These are phyloP conservation scores for Boletellus sp. DNA, from an alignment of 1,284 basidiomycete genomes.

Conservation along the genomic window DNA sequence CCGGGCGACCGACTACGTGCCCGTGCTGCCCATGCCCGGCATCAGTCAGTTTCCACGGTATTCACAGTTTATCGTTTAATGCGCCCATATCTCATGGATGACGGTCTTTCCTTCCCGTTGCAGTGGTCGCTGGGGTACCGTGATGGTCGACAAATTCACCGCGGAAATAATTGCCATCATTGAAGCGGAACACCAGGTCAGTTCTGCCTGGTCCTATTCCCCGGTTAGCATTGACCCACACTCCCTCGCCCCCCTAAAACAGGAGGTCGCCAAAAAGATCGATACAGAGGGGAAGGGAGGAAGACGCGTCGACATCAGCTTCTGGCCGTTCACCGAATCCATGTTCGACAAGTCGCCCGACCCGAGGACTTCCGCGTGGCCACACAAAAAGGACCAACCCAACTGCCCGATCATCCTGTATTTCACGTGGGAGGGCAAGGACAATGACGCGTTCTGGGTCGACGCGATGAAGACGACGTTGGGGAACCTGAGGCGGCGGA, in stretches of 20 bases:
- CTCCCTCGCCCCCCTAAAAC: not conserved
- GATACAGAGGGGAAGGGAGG: not conserved
- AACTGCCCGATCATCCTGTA: slow-evolving; percentile 21
- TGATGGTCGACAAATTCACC: slow-evolving; percentile 16
- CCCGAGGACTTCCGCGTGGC: slow-evolving; percentile 19
- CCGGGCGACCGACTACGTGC: not conserved
- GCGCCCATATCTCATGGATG: not conserved
- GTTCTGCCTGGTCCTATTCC: not conserved
- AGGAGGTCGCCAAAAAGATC: slow-evolving; percentile 6
- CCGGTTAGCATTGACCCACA: not conserved
- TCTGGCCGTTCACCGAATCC: slow-evolving; percentile 25
- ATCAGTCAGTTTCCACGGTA: slow-evolving; percentile 5
- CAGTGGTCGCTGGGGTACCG: slow-evolving; percentile 18
- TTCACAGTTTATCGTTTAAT: not conserved
- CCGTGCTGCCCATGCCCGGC: slow-evolving; percentile 1
- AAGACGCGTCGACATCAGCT: slow-evolving; percentile 12
- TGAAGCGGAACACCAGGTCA: not conserved
- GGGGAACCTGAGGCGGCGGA: slow-evolving; percentile 2
- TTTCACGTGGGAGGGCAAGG: slow-evolving; percentile 21
- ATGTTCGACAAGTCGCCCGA: slow-evolving; percentile 22
- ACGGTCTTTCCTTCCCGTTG: not conserved
- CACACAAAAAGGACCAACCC: slow-evolving; percentile 17
- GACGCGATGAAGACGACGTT: slow-evolving; percentile 12
- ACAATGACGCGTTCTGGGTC: slow-evolving; percentile 27
- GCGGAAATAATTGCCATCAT: slow-evolving; percentile 8